A percentile compares a stretch with the other conserved stretches of the same genome.
Conservation (phyloP, 495 filamentous ascomycete genomes). For the Penicillium samsonianum region DNA sequence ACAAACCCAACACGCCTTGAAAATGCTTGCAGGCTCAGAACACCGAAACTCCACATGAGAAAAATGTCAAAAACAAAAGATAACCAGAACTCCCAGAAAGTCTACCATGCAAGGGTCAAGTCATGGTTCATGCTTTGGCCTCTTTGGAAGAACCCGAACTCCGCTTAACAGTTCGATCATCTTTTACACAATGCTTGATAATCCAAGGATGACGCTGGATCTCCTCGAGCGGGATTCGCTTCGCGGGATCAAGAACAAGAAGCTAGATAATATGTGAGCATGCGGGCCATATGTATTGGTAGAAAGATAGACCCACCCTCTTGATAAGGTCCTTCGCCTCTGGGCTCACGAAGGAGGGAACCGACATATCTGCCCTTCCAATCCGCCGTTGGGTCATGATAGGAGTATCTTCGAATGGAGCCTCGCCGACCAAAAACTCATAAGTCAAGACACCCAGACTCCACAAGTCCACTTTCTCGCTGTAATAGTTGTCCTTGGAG, state of each 20-base stretch:
- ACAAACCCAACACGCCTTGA: conserved; percentile 24
- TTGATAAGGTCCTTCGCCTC: conserved; percentile 94
- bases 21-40: conserved; percentile 23
- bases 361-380: conserved; percentile 84
- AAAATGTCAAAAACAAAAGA: conserved; percentile 20
- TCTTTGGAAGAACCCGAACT: conserved; percentile 45
- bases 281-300: neutral
- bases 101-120: conserved; percentile 20
- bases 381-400: conserved; percentile 95
- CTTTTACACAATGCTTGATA: conserved; percentile 88
- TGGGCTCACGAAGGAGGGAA: conserved; percentile 84
- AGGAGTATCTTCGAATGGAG: conserved; percentile 93
- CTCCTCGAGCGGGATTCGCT: conserved; percentile 85
- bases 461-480: conserved; percentile 96
- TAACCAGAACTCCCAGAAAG: conserved; percentile 26
- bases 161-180: conserved; percentile 60
- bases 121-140: conserved; percentile 33
- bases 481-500: conserved; percentile 80
- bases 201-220: conserved; percentile 95
- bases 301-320: conserved; percentile 56
- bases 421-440: conserved; percentile 93
- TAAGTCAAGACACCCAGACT: conserved; percentile 93
- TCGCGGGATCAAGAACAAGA: conserved; percentile 90
- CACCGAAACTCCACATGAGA: conserved; percentile 15
- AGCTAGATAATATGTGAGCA: conserved; percentile 55